These are phyloP conservation scores for Mycena sp. DNA, from an alignment of 1,284 basidiomycete genomes.

Conservation along the genomic window DNA sequence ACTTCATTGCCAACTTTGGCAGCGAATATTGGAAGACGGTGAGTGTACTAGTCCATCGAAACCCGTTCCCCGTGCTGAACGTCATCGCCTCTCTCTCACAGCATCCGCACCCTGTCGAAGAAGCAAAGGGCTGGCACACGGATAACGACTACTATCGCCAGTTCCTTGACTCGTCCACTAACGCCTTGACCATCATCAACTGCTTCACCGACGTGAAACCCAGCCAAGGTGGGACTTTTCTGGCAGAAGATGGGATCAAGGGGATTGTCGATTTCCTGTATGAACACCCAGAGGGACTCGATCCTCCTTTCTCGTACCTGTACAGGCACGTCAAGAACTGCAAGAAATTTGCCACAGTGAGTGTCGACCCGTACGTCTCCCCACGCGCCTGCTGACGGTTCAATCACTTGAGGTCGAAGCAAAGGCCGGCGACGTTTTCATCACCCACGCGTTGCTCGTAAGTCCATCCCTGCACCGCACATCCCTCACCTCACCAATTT, in stretches of 20 bases:
- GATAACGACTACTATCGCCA: constrained; percentile 26
- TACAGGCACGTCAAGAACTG: constrained; percentile 18
- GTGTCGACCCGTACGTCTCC: constrained; percentile 5
- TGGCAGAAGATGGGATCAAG: constrained; percentile 25
- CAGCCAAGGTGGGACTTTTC: constrained; percentile 23
- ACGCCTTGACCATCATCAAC: constrained; percentile 23
- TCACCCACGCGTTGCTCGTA: constrained; percentile 20
- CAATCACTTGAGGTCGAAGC: constrained; percentile 20
- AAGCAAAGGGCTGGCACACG: constrained; percentile 22
- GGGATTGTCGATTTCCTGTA: constrained; percentile 24
- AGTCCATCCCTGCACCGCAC: constrained; percentile 7
- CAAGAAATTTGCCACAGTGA: constrained; percentile 20
- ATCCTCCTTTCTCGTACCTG: constrained; percentile 24
- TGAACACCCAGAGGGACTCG: constrained; percentile 22
- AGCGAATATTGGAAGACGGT: constrained; percentile 24
- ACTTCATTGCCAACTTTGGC: constrained; percentile 26
- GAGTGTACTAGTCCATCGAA: constrained; percentile 5
- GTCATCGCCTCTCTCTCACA: constrained; percentile 13
- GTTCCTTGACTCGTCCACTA: constrained; percentile 22
- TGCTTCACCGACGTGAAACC: constrained; percentile 24
- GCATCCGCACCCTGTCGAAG: constrained; percentile 18
- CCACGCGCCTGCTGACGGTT: constrained; percentile 7
- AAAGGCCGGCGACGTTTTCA: constrained; percentile 19
- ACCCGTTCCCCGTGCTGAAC: constrained; percentile 9
- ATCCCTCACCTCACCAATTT: constrained; percentile 9